A percentile compares a stretch with the other conserved stretches of the same genome.
Conservation (phyloP, 2,329 filamentous ascomycete genomes). For the Alternaria sp. region DNA sequence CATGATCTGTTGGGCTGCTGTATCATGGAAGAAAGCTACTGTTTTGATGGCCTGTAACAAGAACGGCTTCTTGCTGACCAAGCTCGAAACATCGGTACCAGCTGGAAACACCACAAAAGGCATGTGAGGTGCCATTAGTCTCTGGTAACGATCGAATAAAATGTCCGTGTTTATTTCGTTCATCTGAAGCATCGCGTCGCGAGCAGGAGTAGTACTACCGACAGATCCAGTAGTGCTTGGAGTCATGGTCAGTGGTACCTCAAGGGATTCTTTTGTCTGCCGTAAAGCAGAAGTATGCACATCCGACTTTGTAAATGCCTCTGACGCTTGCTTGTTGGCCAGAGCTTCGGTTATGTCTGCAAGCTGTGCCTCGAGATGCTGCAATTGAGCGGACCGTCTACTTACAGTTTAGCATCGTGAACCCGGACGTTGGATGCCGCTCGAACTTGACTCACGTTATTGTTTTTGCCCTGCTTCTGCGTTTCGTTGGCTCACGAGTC, state of each 20-base stretch:
- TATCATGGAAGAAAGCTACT: background rate
- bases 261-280: background rate
- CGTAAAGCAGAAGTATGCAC: background rate
- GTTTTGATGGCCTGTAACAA: background rate
- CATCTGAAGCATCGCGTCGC: background rate
- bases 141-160: background rate
- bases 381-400: background rate
- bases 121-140: background rate
- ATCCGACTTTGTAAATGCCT: background rate
- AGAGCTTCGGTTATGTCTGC: background rate
- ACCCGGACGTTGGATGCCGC: fast-evolving
- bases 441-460: background rate
- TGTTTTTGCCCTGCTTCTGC: background rate
- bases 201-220: fast-evolving
- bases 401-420: background rate
- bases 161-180: background rate
- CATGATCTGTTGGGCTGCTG: background rate
- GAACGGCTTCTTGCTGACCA: background rate
- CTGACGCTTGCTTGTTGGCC: background rate
- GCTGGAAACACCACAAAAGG: background rate
- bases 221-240: background rate
- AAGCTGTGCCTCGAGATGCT: background rate
- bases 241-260: background rate
- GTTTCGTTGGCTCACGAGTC: background rate
- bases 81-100: background rate